A percentile compares a stretch with the other conserved stretches of the same genome.
phyloP scores from a whole-genome alignment of 441 rosid genomes.

The Euphorbia schlechtendalii region DNA sequence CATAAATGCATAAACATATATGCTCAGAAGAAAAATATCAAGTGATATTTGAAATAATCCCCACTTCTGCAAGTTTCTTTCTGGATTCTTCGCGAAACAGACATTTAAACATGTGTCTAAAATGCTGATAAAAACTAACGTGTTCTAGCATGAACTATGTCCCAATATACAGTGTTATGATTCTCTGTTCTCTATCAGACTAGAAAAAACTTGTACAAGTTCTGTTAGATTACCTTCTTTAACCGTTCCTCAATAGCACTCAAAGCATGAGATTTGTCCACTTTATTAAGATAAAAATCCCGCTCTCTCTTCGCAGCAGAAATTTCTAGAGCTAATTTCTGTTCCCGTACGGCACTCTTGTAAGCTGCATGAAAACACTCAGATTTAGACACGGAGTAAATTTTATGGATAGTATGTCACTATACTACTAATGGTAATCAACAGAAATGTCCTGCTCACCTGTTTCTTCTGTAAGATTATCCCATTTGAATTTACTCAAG shows the following conservation, averaged over 20 bases:
- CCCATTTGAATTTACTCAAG: constrained; percentile 94
- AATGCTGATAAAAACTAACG: too few relatives aligned
- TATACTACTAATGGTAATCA: too few relatives aligned
- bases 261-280: constrained; percentile 66
- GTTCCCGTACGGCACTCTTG: constrained; percentile 70
- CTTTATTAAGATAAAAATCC: constrained; percentile 72
- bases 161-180: not conserved
- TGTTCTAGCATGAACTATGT: too few relatives aligned
- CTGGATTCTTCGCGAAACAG: too few relatives aligned
- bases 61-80: too few relatives aligned
- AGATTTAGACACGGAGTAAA: constrained; percentile 20
- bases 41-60: too few relatives aligned
- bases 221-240: constrained; percentile 54
- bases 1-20: too few relatives aligned
- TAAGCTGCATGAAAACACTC: constrained; percentile 47
- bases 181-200: not conserved
- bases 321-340: constrained; percentile 69
- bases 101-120: too few relatives aligned
- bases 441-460: too few relatives aligned
- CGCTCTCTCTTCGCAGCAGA: constrained; percentile 88
- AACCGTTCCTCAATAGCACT: constrained; percentile 65
- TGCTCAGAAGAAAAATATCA: too few relatives aligned
- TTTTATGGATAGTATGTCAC: too few relatives aligned
- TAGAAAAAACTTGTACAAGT: too few relatives aligned
- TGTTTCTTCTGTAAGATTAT: constrained; percentile 79